Conservation (phyloP, 2,329 filamentous ascomycete genomes). For the Arthrinium phaeospermum region DNA sequence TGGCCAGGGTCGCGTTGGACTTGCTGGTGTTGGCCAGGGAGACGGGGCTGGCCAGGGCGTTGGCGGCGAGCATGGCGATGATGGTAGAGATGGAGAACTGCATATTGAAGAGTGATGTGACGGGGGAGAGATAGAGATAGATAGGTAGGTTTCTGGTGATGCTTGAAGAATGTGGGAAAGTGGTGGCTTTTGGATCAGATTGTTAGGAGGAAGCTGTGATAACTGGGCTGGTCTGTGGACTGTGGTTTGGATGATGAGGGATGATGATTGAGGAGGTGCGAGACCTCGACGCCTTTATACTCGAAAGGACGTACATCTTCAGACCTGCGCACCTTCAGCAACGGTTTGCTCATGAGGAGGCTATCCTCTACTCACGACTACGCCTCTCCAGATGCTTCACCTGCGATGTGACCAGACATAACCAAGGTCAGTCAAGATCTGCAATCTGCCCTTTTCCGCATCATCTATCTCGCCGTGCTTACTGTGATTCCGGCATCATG, state of each 20-base stretch:
- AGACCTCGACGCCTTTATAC: neutral
- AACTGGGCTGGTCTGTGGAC: too few relatives aligned
- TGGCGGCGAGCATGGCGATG: neutral
- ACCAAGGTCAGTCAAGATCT: too few relatives aligned
- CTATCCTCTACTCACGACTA: neutral
- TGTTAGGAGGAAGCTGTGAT: neutral
- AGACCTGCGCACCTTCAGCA: too few relatives aligned
- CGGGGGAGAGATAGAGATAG: neutral
- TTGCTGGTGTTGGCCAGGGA: too few relatives aligned
- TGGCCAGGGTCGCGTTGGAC: too few relatives aligned
- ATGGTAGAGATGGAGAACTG: neutral
- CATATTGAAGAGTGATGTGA: neutral
- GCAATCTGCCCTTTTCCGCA: neutral
- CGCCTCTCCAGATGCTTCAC: neutral
- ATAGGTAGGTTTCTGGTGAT: neutral
- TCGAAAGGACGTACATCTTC: neutral
- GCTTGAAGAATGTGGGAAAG: neutral
- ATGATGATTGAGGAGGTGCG: neutral
- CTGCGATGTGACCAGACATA: neutral
- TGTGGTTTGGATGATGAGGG: neutral
- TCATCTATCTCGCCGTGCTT: neutral
- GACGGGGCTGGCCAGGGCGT: neutral
- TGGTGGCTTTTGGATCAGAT: neutral
- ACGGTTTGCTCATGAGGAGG: neutral
- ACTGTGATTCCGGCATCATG: neutral